Conservation (phyloP, 164 flowering plant genomes). For the Tinospora cordifolia region DNA sequence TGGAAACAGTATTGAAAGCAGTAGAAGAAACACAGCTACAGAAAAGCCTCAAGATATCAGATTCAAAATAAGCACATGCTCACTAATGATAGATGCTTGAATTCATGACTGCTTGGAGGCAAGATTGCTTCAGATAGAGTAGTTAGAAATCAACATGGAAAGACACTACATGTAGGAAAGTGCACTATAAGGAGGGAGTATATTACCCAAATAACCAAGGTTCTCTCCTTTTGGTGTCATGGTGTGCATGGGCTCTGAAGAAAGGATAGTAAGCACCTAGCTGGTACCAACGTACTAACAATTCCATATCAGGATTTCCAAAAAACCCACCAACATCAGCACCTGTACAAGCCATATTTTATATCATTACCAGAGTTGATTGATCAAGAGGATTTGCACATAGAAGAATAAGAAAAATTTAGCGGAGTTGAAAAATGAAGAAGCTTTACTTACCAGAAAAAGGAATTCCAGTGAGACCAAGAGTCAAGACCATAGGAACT, state of each 20-base stretch:
- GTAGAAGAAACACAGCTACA: too few species aligned
- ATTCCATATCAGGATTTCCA: constrained; percentile 88
- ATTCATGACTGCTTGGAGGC: too few species aligned
- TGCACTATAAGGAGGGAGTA: neutral
- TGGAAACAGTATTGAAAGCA: too few species aligned
- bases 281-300: constrained; percentile 97
- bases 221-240: constrained; percentile 92
- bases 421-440: neutral
- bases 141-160: neutral
- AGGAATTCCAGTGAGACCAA: constrained; percentile 82
- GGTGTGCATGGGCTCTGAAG: constrained; percentile 97
- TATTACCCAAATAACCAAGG: constrained; percentile 97
- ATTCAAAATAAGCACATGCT: too few species aligned
- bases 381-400: constrained; percentile 8
- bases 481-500: constrained; percentile 89
- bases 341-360: constrained; percentile 62
- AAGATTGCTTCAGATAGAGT: too few species aligned
- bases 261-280: constrained; percentile 95
- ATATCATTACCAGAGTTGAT: too few species aligned
- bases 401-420: neutral
- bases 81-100: too few species aligned
- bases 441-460: constrained; percentile 60
- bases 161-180: too few species aligned
- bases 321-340: constrained; percentile 99
- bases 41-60: too few species aligned